Conservation (phyloP, 2,329 filamentous ascomycete genomes). For the Hymenoscyphus salicellus region DNA sequence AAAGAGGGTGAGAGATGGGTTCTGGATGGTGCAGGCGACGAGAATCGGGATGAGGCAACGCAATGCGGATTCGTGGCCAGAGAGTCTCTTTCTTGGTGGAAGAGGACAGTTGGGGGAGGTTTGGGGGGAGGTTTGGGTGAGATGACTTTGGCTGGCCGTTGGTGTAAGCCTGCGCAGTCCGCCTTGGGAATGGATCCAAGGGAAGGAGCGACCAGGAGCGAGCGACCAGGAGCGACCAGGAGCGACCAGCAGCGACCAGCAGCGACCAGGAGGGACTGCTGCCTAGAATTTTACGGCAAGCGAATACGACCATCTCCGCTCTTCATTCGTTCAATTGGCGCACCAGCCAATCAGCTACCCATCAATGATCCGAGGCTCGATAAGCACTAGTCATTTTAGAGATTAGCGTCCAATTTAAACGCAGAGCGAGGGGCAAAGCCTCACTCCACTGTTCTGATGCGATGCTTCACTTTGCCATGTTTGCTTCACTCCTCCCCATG, state of each 20-base stretch:
- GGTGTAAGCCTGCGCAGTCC: conserved; percentile 10
- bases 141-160: conserved; percentile 12
- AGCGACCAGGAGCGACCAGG: too few relatives aligned
- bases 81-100: conserved; percentile 7
- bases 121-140: conserved; percentile 2
- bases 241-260: too few relatives aligned
- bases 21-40: neutral
- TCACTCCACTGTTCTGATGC: too few relatives aligned
- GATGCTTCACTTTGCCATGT: neutral
- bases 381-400: neutral
- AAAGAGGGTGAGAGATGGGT: neutral
- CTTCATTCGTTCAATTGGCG: neutral
- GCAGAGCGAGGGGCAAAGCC: neutral
- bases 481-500: neutral
- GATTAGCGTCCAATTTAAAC: neutral
- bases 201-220: neutral
- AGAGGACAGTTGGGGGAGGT: conserved; percentile 1
- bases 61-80: conserved; percentile 21
- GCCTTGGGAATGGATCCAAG: conserved; percentile 15
- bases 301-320: neutral
- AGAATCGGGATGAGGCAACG: conserved; percentile 15
- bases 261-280: conserved; percentile 11
- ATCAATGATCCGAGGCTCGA: neutral
- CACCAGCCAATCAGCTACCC: neutral
- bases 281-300: conserved; percentile 17